Conservation (phyloP, 495 filamentous ascomycete genomes). For the Neurospora sp. region DNA sequence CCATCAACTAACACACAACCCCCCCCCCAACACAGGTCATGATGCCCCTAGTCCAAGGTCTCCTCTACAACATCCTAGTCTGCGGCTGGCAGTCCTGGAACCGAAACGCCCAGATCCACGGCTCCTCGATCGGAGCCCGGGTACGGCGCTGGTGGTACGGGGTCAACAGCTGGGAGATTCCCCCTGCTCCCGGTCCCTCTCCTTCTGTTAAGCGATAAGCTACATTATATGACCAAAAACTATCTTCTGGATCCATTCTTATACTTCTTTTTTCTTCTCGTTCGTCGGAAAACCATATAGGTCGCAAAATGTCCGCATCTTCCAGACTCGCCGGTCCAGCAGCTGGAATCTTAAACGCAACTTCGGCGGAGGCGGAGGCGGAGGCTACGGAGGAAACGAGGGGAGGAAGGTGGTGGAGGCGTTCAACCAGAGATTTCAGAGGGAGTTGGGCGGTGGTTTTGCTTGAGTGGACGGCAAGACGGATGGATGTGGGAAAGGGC, state of each 20-base stretch:
- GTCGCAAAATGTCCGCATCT: not conserved
- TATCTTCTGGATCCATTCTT: not conserved
- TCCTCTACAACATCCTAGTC: constrained; percentile 69
- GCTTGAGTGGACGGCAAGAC: not conserved
- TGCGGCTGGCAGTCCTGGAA: constrained; percentile 82
- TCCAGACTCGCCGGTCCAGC: not conserved
- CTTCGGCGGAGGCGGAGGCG: not conserved
- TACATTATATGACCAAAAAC: not conserved
- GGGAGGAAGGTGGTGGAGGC: not conserved
- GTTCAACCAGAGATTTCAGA: not conserved
- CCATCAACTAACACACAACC: not conserved
- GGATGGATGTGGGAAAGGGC: not conserved
- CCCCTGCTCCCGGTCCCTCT: constrained; percentile 8
- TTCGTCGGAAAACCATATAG: not conserved
- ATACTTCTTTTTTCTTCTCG: not conserved
- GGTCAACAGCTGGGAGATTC: constrained; percentile 76
- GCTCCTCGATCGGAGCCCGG: constrained; percentile 57
- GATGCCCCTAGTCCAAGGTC: constrained; percentile 73
- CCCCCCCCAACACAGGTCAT: constrained; percentile 46
- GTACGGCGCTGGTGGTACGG: constrained; percentile 83
- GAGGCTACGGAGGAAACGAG: not conserved
- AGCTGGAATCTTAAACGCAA: not conserved
- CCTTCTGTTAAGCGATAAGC: not conserved
- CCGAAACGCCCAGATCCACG: constrained; percentile 55
- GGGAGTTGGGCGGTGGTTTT: not conserved